Base-by-base conservation (phyloP, 2,329 filamentous ascomycete genomes). In the Magnaporthiopsis rhizophila region DNA sequence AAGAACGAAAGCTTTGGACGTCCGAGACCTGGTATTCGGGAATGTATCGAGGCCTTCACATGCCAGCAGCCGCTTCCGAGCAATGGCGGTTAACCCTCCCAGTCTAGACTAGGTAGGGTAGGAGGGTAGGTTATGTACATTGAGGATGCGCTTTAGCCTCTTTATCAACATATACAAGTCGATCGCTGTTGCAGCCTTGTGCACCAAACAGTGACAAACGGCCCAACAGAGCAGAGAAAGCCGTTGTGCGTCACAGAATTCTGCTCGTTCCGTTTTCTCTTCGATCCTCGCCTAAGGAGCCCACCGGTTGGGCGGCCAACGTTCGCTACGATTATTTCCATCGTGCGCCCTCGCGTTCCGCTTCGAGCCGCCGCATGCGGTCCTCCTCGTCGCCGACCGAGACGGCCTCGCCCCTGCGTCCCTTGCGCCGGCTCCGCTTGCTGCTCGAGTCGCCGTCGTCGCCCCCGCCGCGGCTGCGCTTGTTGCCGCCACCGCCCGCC, bases 301-400 rank as follows among this genome's bases (percentile, higher is more conserved):
- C 36, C 3, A 13, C 36, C 15, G 36, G 21, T 53, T 21, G 45
- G 12, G 18, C 45, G 8, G 45, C 18, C 36, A 4, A 3, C 2
- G 21, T 7, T 21, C 18, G 8, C 18, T 18, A 6, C 18, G 6
- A 5, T 53, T 11, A 53, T 53, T n/a, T 21, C 45, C 59, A 61
- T 21, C 60, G 59, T 15, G 30, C 60, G 13, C 64, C 64, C 70
- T 89, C 86, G 66, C 86, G 78, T 74, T 89, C 86, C 36, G 78
- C 81, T 73, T 88, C 86, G 59, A 84, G 74, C 66, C 84, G 75
- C 61, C 79, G 79, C 80, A 82, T 81, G 67, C 81, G 78, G 69
- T 81, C 79, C 75, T 86, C 78, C 69, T 81, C 75, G 64, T 81
- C 80, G 63, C 81, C 78, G n/a, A 72, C 75, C 59, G 70, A 76